Evolutionary conservation across 2,329 filamentous ascomycete genomes (phyloP).

Genomic region (Fusarium verrucosum): DNA sequence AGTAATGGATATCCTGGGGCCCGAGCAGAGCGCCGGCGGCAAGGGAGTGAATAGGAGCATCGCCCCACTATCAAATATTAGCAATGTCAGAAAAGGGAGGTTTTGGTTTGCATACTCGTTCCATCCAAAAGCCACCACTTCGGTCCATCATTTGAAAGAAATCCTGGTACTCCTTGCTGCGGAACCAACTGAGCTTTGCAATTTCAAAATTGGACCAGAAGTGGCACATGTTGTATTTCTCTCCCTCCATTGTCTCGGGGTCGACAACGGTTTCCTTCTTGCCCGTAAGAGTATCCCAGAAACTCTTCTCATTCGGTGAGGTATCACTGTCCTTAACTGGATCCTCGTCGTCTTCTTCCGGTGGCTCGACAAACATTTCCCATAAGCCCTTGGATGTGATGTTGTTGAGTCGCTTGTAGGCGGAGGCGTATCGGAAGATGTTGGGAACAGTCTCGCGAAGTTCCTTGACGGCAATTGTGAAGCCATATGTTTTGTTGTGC

Average conservation of each 20-base stretch:
- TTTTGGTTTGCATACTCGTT: conserved; percentile 70
- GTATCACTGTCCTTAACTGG: conserved; percentile 70
- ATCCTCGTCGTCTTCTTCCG: conserved; percentile 70
- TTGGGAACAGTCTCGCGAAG: conserved; percentile 97
- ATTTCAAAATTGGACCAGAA: conserved; percentile 99
- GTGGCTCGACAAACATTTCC: conserved; percentile 96
- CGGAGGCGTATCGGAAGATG: conserved; percentile 98
- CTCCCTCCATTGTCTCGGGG: conserved; percentile 93
- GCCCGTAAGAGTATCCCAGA: conserved; percentile 76
- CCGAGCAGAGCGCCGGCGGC: conserved; percentile 88
- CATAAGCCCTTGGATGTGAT: conserved; percentile 90
- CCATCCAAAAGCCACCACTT: conserved; percentile 99
- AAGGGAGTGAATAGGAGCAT: conserved; percentile 97
- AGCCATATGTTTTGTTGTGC: conserved; percentile 96
- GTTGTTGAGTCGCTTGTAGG: conserved; percentile 93
- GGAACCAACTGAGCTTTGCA: conserved; percentile 92
- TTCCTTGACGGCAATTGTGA: conserved; percentile 98
- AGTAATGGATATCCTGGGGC: conserved; percentile 92
- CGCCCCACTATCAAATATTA: conserved; percentile 79
- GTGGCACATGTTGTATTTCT: conserved; percentile 99
- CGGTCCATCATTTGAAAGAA: conserved; percentile 99
- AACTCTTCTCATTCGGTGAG: conserved; percentile 80
- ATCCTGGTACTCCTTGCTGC: conserved; percentile 95
- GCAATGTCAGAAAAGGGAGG: conserved; percentile 21
- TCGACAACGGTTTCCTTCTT: conserved; percentile 83